Conservation (phyloP, 2,329 filamentous ascomycete species). For the Raffaelea ambrosiae region DNA sequence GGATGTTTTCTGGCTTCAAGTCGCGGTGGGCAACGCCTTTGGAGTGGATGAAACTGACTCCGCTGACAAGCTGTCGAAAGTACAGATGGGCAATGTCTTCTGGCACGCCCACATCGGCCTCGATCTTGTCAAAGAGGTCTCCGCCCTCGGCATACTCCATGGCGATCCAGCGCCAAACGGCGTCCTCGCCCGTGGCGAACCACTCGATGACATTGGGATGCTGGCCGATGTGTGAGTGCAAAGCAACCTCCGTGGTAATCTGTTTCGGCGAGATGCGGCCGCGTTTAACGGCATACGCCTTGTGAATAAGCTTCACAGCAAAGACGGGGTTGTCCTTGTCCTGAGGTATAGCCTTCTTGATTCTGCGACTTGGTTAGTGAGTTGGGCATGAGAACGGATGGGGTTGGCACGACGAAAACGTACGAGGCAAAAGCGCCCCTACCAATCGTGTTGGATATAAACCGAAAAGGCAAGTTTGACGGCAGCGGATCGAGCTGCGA, state of each 20-base stretch:
- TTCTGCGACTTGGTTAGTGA: slow-evolving; percentile 40
- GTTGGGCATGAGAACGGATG: slow-evolving; percentile 11
- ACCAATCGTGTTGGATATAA: slow-evolving; percentile 94
- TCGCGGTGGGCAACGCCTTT: slow-evolving; percentile 92
- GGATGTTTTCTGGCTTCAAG: slow-evolving; percentile 90
- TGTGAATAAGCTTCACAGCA: slow-evolving; percentile 98
- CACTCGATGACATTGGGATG: slow-evolving; percentile 93
- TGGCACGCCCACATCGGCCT: slow-evolving; percentile 90
- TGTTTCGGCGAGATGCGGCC: slow-evolving; percentile 85
- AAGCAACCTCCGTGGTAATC: slow-evolving; percentile 80
- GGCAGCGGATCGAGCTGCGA: slow-evolving; percentile 87
- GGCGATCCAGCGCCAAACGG: slow-evolving; percentile 89
- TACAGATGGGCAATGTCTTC: slow-evolving; percentile 95
- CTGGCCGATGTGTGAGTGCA: slow-evolving; percentile 80
- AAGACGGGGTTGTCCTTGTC: slow-evolving; percentile 67
- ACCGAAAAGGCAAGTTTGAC: slow-evolving; percentile 76
- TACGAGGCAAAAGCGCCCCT: slow-evolving; percentile 96
- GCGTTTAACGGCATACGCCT: slow-evolving; percentile 83
- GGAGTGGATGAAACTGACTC: slow-evolving; percentile 90
- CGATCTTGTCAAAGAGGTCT: slow-evolving; percentile 98
- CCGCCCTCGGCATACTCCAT: slow-evolving; percentile 96
- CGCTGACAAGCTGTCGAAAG: slow-evolving; percentile 83
- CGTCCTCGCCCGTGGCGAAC: slow-evolving; percentile 79
- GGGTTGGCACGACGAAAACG: slow-evolving; percentile 14
- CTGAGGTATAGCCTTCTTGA: slow-evolving; percentile 79